phyloP scores from a whole-genome alignment of 768 basidiomycete species.

The Mycena venus region DNA sequence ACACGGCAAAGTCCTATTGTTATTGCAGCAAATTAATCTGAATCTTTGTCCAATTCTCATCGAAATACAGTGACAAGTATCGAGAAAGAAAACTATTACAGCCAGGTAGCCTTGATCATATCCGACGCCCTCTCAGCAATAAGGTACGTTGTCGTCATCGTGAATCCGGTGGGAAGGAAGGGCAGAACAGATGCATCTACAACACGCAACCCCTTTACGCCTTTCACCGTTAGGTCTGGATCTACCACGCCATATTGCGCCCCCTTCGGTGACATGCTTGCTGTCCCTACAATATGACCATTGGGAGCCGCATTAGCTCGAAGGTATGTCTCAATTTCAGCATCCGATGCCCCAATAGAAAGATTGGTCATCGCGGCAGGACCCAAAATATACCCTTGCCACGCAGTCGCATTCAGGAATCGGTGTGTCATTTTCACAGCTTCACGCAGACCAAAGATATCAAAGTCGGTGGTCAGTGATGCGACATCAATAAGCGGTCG shows the following conservation, averaged over 20 bases:
- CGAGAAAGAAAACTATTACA: neutral
- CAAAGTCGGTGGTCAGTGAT: constrained; percentile 48
- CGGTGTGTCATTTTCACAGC: constrained; percentile 39
- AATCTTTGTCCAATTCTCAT: too few relatives aligned
- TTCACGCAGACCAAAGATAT: constrained; percentile 37
- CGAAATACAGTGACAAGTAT: too few relatives aligned
- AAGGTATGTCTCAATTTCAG: constrained; percentile 11
- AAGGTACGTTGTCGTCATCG: constrained; percentile 32
- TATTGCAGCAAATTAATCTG: too few relatives aligned
- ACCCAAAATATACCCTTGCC: constrained; percentile 40
- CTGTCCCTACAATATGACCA: constrained; percentile 17
- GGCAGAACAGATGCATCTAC: constrained; percentile 5
- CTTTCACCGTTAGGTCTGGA: neutral
- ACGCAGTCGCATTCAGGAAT: constrained; percentile 40
- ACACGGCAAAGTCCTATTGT: too few relatives aligned
- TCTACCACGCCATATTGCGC: constrained; percentile 31
- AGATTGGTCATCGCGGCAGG: neutral
- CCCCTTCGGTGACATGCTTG: constrained; percentile 26
- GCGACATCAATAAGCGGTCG: constrained; percentile 54
- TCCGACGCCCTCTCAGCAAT: constrained; percentile 34
- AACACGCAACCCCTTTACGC: neutral
- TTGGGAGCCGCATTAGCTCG: constrained; percentile 5
- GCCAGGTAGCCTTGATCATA: constrained; percentile 28
- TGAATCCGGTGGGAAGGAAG: constrained; percentile 15
- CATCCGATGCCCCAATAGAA: constrained; percentile 3